These are phyloP conservation scores for Dictyostelium brefeldianum DNA, from an alignment of 78 protist species.

Conservation along the genomic window DNA sequence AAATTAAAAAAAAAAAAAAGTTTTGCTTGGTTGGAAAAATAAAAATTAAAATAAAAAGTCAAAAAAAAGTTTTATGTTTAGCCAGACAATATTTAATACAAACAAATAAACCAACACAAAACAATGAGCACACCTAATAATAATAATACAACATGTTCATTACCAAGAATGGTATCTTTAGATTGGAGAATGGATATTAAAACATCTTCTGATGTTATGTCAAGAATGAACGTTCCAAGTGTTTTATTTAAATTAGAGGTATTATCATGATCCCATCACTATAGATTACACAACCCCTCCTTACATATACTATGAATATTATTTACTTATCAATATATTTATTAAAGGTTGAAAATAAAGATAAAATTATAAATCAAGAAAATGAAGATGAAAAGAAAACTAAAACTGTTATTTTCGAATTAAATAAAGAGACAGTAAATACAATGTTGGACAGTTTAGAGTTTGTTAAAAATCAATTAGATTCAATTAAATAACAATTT, in stretches of 20 bases:
- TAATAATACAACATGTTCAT: conserved; percentile 38
- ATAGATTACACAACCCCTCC: background rate
- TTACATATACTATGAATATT: too few species aligned
- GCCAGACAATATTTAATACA: background rate
- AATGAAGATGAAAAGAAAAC: conserved; percentile 14
- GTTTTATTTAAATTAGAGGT: conserved; percentile 82
- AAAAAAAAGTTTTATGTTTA: background rate
- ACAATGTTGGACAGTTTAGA: conserved; percentile 90
- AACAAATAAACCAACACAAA: background rate
- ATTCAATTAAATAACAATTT: conserved; percentile 65
- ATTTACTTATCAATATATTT: background rate
- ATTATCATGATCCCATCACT: background rate
- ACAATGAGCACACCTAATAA: conserved; percentile 26
- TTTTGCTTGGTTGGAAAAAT: too few species aligned
- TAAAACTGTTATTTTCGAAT: conserved; percentile 77
- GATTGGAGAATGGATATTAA: conserved; percentile 91
- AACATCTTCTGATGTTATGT: conserved; percentile 68
- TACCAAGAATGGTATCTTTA: conserved; percentile 68
- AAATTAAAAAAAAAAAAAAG: conserved; percentile 5
- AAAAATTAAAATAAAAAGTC: too few species aligned
- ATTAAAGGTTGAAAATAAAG: conserved; percentile 45
- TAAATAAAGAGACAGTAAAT: conserved; percentile 81
- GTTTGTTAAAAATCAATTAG: conserved; percentile 83
- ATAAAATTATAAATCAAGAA: background rate
- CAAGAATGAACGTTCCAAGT: conserved; percentile 84